Evolutionary conservation across 2,329 filamentous ascomycete species (phyloP).

Genomic region (Metarhizium rileyi): DNA sequence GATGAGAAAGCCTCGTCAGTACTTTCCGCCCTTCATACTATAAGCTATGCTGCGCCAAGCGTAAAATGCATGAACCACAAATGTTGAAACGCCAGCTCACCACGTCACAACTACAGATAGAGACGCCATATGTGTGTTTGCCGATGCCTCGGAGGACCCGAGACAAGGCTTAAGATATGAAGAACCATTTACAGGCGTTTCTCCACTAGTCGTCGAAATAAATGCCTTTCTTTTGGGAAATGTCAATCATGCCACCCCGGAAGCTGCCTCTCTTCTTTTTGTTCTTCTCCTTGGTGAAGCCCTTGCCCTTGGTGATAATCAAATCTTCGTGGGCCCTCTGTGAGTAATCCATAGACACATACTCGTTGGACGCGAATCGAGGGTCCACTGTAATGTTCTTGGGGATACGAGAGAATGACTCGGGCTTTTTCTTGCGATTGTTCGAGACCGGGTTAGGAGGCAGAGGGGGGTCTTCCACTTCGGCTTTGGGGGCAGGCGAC

Average conservation of each 20-base stretch:
- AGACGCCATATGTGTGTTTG: not conserved
- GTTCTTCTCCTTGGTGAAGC: conserved; percentile 99
- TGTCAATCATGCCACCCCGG: conserved; percentile 80
- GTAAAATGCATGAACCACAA: not conserved
- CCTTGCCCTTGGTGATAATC: conserved; percentile 86
- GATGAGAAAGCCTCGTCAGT: not conserved
- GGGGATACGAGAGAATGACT: conserved; percentile 70
- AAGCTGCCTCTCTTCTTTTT: conserved; percentile 93
- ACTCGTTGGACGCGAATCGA: conserved; percentile 67
- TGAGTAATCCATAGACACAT: conserved; percentile 78
- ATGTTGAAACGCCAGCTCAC: not conserved
- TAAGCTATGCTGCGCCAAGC: not conserved
- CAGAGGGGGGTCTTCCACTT: conserved; percentile 36
- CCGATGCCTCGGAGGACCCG: not conserved
- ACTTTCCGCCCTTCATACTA: not conserved
- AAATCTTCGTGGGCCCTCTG: conserved; percentile 81
- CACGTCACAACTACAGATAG: not conserved
- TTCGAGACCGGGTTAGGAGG: conserved; percentile 38
- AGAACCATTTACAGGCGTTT: not conserved
- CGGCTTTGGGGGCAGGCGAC: conserved; percentile 28
- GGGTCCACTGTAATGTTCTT: conserved; percentile 59
- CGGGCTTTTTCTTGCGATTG: conserved; percentile 43
- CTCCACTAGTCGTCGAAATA: conserved; percentile 77
- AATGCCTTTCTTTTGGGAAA: conserved; percentile 70
- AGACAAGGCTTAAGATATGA: not conserved